Evolutionary conservation across 2,329 filamentous ascomycete genomes (phyloP).

Genomic region (Bertia moriformis): DNA sequence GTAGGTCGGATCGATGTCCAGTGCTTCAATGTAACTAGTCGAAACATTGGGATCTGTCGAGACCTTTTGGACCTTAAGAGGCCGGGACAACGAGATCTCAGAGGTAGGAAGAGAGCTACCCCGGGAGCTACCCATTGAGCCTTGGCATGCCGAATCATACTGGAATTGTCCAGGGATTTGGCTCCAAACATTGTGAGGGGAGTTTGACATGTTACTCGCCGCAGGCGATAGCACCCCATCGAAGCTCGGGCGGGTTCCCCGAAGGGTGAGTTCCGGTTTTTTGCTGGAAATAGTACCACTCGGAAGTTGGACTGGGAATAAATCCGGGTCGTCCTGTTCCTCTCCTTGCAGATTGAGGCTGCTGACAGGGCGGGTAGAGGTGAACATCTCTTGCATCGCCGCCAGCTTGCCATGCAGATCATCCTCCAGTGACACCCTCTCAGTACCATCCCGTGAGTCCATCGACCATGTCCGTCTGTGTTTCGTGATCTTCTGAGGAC

Average conservation of each 20-base stretch:
- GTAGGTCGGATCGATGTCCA: slow-evolving; percentile 80
- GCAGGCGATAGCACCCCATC: neutral
- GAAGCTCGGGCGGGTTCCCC: slow-evolving; percentile 26
- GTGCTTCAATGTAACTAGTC: slow-evolving; percentile 75
- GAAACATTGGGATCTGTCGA: slow-evolving; percentile 44
- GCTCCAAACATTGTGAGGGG: neutral
- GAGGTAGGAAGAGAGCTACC: neutral
- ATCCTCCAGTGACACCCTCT: slow-evolving; percentile 46
- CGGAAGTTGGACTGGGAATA: slow-evolving; percentile 60
- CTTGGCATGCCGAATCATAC: slow-evolving; percentile 3
- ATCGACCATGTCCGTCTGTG: slow-evolving; percentile 89
- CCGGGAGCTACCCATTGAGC: slow-evolving; percentile 18
- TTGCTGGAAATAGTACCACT: slow-evolving; percentile 51
- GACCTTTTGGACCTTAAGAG: slow-evolving; percentile 34
- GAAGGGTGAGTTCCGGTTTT: slow-evolving; percentile 27
- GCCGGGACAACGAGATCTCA: slow-evolving; percentile 16
- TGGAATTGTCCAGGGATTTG: neutral
- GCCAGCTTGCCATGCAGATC: slow-evolving; percentile 68
- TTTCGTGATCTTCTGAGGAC: slow-evolving; percentile 76
- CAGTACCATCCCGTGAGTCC: slow-evolving; percentile 38
- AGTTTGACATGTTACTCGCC: neutral
- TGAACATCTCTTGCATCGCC: slow-evolving; percentile 76
- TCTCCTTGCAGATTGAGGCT: slow-evolving; percentile 65
- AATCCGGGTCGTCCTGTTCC: slow-evolving; percentile 65
- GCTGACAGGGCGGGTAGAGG: slow-evolving; percentile 65